A percentile compares a stretch with the other conserved stretches of the same genome.
Conservation (phyloP, 176 grass and related monocot genomes). For the Hordeum vulgare region MorexV3_pseudomolecules_assembly NC_058520.1:613753346-613753845, state of each 20-base stretch:
- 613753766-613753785: not conserved
- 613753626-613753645: not conserved
- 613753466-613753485: slow-evolving; percentile 53
- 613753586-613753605: slow-evolving; percentile 14
- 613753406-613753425: not conserved
- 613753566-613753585: slow-evolving; percentile 45
- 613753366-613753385: slow-evolving; percentile 19
- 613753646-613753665: not conserved
- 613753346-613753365: slow-evolving; percentile 36
- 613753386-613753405: slow-evolving; percentile 1
- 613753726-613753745: not conserved
- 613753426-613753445: not conserved
- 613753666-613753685: not conserved
- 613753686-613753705: not conserved
- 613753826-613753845: not conserved
- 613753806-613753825: not conserved
- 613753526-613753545: slow-evolving; percentile 52
- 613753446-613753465: slow-evolving; percentile 25
- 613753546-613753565: slow-evolving; percentile 34
- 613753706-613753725: not conserved
- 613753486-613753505: slow-evolving; percentile 58
- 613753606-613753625: not conserved
- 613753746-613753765: slow-evolving; percentile 33
- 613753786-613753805: not conserved
- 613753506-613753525: slow-evolving; percentile 66